Evolutionary conservation across 371 early-diverging fungal species (phyloP).

Genomic region (Saksenaea vasiformis): DNA sequence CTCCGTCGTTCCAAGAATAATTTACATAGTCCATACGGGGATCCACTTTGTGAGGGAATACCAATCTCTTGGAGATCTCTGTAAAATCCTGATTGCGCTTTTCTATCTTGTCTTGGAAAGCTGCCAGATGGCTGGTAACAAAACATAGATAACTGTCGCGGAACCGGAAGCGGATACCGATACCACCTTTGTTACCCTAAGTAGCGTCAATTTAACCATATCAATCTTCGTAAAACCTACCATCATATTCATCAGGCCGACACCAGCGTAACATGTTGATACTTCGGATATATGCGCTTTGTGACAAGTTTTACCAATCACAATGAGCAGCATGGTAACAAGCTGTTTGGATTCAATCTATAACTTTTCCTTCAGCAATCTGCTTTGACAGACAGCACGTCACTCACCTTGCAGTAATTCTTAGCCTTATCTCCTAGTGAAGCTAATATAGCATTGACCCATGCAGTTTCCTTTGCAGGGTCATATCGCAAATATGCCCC

Average conservation of each 20-base stretch:
- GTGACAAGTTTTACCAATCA: slow-evolving; percentile 67
- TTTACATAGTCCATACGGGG: slow-evolving; percentile 29
- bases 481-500: slow-evolving; percentile 85
- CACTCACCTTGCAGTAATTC: slow-evolving; percentile 56
- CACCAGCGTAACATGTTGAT: slow-evolving; percentile 62
- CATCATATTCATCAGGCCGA: slow-evolving; percentile 82
- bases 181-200: slow-evolving; percentile 95
- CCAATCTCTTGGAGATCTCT: slow-evolving; percentile 75
- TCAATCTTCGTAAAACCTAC: slow-evolving; percentile 31
- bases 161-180: slow-evolving; percentile 74
- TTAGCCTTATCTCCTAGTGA: slow-evolving; percentile 55
- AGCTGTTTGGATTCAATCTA: slow-evolving; percentile 76
- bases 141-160: slow-evolving; percentile 85
- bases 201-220: not conserved
- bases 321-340: slow-evolving; percentile 84
- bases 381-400: not conserved
- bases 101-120: slow-evolving; percentile 76
- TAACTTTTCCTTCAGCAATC: not conserved
- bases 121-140: slow-evolving; percentile 90
- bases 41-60: slow-evolving; percentile 52
- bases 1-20: slow-evolving; percentile 50
- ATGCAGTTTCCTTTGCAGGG: slow-evolving; percentile 74
- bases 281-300: slow-evolving; percentile 61
- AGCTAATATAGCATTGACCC: slow-evolving; percentile 74
- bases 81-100: slow-evolving; percentile 88